A percentile compares a stretch with the other conserved stretches of the same genome.
phyloP scores from a whole-genome alignment of 2,329 filamentous ascomycete species.

The Cladorrhinum sp. region DNA sequence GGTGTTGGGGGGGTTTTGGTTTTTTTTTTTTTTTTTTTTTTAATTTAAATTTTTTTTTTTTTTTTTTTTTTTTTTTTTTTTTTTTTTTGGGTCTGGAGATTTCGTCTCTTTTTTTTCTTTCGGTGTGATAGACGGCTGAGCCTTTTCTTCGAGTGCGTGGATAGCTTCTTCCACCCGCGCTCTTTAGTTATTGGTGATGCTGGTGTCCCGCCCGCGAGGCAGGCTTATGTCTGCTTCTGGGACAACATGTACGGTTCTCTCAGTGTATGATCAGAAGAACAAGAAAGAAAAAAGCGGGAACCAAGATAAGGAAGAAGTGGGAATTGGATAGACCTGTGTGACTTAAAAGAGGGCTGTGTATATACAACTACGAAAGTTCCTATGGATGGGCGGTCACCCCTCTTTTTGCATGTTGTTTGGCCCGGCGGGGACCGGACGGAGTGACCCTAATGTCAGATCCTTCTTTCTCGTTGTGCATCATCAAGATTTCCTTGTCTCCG shows the following conservation, averaged over 20 bases:
- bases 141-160: no score
- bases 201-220: not conserved
- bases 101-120: no score
- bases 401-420: not conserved
- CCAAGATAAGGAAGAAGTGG: not conserved
- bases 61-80: no score
- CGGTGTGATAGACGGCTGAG: no score
- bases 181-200: not conserved
- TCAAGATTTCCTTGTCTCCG: not conserved
- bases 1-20: no score
- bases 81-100: no score
- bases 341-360: not conserved
- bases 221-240: not conserved
- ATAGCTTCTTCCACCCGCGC: no score
- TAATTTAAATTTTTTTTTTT: no score
- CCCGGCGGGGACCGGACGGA: not conserved
- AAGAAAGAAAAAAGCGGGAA: not conserved
- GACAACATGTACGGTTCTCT: not conserved
- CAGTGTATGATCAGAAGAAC: not conserved
- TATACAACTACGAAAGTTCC: not conserved
- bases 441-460: not conserved
- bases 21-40: no score
- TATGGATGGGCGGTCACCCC: not conserved
- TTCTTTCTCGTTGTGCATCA: not conserved
- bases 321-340: not conserved